Conservation (phyloP, 495 filamentous ascomycete species). For the Daldinia grandis region DNA sequence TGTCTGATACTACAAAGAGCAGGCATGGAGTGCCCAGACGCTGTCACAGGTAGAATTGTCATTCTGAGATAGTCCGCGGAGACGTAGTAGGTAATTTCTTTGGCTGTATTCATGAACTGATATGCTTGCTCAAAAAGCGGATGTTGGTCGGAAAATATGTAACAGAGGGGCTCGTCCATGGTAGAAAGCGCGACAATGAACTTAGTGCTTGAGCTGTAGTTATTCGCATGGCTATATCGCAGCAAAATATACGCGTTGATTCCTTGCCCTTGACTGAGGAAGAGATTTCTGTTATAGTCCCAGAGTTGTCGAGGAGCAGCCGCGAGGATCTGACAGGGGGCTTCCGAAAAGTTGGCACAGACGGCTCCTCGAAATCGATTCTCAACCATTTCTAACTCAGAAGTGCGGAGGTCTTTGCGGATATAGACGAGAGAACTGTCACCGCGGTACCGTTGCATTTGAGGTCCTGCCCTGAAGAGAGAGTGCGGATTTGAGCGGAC, state of each 20-base stretch:
- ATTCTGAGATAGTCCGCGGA: conserved; percentile 4
- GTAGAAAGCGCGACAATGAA: conserved; percentile 4
- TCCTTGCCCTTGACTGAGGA: conserved; percentile 4
- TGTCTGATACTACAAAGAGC: background rate
- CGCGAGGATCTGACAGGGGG: background rate
- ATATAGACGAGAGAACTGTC: background rate
- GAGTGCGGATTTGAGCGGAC: background rate
- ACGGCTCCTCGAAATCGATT: background rate
- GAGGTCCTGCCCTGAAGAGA: background rate
- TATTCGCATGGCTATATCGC: background rate
- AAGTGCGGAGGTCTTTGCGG: background rate
- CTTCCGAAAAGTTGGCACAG: background rate
- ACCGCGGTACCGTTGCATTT: background rate
- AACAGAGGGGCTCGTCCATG: background rate
- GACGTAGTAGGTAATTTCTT: conserved; percentile 12
- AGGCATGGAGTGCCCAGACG: background rate
- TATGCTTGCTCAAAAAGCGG: background rate
- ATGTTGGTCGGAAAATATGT: conserved; percentile 1
- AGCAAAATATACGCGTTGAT: background rate
- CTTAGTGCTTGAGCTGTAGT: background rate
- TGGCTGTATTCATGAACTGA: background rate
- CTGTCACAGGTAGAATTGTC: background rate
- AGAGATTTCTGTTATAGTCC: background rate
- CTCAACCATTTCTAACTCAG: background rate
- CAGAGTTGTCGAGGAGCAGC: conserved; percentile 4